Evolutionary conservation across 2,329 filamentous ascomycete genomes (phyloP).

Genomic region (Tolypocladium guangdongense): DNA sequence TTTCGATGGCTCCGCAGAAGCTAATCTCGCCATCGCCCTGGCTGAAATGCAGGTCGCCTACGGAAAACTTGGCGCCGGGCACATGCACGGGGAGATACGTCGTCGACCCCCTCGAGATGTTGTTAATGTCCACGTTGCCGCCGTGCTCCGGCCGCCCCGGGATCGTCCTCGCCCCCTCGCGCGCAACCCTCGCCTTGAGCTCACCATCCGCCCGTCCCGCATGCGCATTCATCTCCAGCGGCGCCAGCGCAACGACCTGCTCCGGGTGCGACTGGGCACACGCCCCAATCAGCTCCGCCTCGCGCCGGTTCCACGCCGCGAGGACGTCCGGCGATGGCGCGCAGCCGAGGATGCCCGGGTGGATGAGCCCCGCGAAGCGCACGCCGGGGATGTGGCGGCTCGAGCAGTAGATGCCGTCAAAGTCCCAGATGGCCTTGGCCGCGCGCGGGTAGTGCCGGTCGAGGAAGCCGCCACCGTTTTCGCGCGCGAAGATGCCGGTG

Average conservation of each 20-base stretch:
- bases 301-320: constrained; percentile 72
- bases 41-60: constrained; percentile 77
- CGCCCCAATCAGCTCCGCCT: constrained; percentile 65
- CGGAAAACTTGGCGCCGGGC: constrained; percentile 75
- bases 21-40: constrained; percentile 84
- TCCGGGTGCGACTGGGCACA: constrained; percentile 40
- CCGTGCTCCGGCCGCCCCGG: constrained; percentile 79
- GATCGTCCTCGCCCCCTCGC: constrained; percentile 75
- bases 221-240: constrained; percentile 60
- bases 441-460: constrained; percentile 80
- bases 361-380: constrained; percentile 79
- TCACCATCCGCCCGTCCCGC: constrained; percentile 52
- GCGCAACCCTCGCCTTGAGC: constrained; percentile 55
- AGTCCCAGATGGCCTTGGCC: constrained; percentile 52
- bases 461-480: constrained; percentile 81
- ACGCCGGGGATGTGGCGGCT: constrained; percentile 81
- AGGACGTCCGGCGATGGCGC: constrained; percentile 72
- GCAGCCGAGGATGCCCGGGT: constrained; percentile 84
- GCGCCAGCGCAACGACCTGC: constrained; percentile 67
- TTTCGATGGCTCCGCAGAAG: constrained; percentile 85
- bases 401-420: constrained; percentile 57
- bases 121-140: constrained; percentile 89
- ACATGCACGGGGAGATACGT: constrained; percentile 86
- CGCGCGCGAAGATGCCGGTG: constrained; percentile 67
- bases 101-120: constrained; percentile 66